phyloP scores from a whole-genome alignment of 148 eudicot species.

The Tetragonia tetragonoides region DNA sequence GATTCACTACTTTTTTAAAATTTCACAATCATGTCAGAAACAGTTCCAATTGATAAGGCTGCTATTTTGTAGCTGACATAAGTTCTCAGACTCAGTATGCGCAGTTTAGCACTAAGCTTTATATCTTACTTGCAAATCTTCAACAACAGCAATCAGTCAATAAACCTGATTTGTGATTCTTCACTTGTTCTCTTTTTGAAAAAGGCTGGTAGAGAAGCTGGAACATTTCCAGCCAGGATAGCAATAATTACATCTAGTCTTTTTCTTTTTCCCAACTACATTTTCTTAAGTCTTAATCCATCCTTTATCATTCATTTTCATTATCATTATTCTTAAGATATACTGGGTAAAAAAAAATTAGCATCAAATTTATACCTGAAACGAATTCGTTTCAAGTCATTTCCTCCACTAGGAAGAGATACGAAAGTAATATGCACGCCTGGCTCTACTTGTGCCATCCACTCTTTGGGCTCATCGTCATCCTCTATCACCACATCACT shows the following conservation, averaged over 20 bases:
- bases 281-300: neutral
- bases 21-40: too few relatives aligned
- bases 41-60: too few relatives aligned
- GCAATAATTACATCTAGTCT: neutral
- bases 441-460: conserved; percentile 99
- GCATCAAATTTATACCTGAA: conserved; percentile 57
- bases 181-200: too few relatives aligned
- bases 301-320: too few relatives aligned
- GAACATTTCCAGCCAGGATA: too few relatives aligned
- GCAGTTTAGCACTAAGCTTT: neutral
- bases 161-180: neutral
- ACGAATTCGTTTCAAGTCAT: conserved; percentile 89
- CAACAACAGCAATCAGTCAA: neutral
- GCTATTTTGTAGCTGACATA: too few relatives aligned
- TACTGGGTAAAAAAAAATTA: too few relatives aligned
- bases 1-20: too few relatives aligned
- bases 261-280: neutral
- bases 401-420: conserved; percentile 87
- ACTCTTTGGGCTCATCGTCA: conserved; percentile 85
- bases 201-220: too few relatives aligned
- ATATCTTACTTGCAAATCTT: neutral
- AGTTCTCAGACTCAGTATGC: neutral
- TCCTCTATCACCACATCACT: conserved; percentile 67
- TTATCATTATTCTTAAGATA: too few relatives aligned
- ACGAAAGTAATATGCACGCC: conserved; percentile 96